A percentile compares a stretch with the other conserved stretches of the same genome.
These are phyloP conservation scores for Tetrastigma voinierianum DNA, from an alignment of 164 flowering plant species.

Conservation along the genomic window DNA sequence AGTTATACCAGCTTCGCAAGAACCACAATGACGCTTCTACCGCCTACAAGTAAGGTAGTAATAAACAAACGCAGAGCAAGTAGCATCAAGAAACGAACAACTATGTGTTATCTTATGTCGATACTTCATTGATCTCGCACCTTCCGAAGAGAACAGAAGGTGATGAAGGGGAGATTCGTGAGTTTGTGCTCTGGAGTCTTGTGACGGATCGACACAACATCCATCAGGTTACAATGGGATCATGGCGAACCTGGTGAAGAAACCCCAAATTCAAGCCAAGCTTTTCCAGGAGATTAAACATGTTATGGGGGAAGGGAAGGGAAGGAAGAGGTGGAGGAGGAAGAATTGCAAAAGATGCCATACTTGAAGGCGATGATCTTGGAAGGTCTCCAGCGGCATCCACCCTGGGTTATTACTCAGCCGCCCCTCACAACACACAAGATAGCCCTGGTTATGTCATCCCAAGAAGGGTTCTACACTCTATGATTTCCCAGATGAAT, in stretches of 20 bases:
- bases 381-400: slow-evolving; percentile 37
- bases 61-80: not conserved
- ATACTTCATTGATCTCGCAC: slow-evolving; percentile 6
- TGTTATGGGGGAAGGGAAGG: slow-evolving; percentile 7
- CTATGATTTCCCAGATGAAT: slow-evolving; percentile 31
- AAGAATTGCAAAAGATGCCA: slow-evolving; percentile 27
- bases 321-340: slow-evolving; percentile 26
- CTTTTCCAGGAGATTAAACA: slow-evolving; percentile 27
- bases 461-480: slow-evolving; percentile 30
- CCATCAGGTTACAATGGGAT: slow-evolving; percentile 27
- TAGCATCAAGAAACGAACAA: too few species aligned
- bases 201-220: slow-evolving; percentile 28
- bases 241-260: slow-evolving; percentile 45
- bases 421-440: slow-evolving; percentile 37
- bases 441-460: slow-evolving; percentile 27
- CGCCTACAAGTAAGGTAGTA: not conserved
- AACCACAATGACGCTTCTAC: not conserved
- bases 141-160: slow-evolving; percentile 13
- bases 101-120: slow-evolving; percentile 7
- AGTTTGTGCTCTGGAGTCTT: slow-evolving; percentile 27
- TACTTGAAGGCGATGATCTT: slow-evolving; percentile 38
- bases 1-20: not conserved
- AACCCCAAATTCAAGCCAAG: slow-evolving; percentile 32
- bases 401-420: too few species aligned
- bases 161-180: slow-evolving; percentile 19